phyloP scores from a whole-genome alignment of 768 basidiomycete species.

The Pleurotus sapidus region DNA sequence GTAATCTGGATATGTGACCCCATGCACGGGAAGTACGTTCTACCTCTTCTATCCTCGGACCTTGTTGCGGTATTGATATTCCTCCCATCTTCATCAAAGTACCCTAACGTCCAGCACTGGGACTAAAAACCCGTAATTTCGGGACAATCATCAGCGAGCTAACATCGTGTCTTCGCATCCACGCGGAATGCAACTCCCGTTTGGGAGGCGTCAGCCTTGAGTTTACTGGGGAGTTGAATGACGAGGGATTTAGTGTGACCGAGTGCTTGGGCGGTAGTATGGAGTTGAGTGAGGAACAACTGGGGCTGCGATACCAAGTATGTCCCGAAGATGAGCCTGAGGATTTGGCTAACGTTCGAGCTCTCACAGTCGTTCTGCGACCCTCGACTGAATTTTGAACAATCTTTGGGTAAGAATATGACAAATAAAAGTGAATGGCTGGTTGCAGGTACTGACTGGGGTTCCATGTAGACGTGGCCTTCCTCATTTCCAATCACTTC shows the following conservation, averaged over 20 bases:
- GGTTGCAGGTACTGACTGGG: not conserved
- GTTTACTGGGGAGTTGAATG: constrained; percentile 88
- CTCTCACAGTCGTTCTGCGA: constrained; percentile 80
- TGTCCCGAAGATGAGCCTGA: constrained; percentile 8
- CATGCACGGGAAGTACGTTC: constrained; percentile 95
- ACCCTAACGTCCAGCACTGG: constrained; percentile 79
- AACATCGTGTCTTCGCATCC: constrained; percentile 77
- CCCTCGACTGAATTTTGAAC: constrained; percentile 91
- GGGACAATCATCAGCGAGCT: constrained; percentile 88
- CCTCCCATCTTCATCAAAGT: constrained; percentile 32
- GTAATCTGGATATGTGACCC: constrained; percentile 96
- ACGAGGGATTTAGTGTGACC: constrained; percentile 92
- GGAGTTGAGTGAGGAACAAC: constrained; percentile 85
- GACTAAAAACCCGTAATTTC: constrained; percentile 90
- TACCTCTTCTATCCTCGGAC: too few species aligned
- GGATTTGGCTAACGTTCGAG: not conserved
- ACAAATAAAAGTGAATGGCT: not conserved
- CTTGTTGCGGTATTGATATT: too few species aligned
- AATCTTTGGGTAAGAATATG: constrained; percentile 74
- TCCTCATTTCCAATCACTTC: constrained; percentile 79
- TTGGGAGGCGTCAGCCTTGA: constrained; percentile 86
- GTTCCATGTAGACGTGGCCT: constrained; percentile 49
- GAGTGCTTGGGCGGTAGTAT: constrained; percentile 97
- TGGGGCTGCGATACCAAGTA: constrained; percentile 89
- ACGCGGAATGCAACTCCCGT: constrained; percentile 67